Evolutionary conservation across 2,329 filamentous ascomycete genomes (phyloP).

Genomic region (Paecilomyces sp.): DNA sequence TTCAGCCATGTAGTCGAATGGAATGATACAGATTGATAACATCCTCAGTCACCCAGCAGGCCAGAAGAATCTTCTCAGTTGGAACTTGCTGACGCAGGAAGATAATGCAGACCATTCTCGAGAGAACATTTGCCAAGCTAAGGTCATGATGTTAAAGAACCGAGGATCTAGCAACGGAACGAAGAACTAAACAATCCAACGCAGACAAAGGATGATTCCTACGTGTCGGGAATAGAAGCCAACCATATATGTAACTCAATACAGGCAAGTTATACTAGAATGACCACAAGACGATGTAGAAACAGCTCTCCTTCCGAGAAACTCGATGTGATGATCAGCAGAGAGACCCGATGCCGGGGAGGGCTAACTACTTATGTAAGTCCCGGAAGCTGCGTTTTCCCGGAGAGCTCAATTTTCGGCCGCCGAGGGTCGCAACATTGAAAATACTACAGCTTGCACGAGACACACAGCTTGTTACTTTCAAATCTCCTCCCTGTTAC

Average conservation of each 20-base stretch:
- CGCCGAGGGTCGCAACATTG: neutral
- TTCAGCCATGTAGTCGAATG: neutral
- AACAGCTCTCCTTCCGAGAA: too few species aligned
- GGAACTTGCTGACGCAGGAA: neutral
- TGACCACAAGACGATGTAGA: too few species aligned
- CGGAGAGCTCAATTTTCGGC: conserved; percentile 2
- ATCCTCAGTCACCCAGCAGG: neutral
- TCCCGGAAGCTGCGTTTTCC: conserved; percentile 4
- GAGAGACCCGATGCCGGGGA: neutral
- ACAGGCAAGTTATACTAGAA: too few species aligned
- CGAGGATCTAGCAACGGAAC: neutral
- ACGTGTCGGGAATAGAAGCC: neutral
- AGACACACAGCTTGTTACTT: neutral
- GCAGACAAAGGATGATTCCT: neutral
- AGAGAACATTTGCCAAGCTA: neutral
- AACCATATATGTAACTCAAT: too few species aligned
- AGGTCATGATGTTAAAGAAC: neutral
- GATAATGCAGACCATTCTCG: neutral
- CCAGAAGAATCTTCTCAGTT: neutral
- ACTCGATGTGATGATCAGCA: neutral
- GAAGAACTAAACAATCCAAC: neutral
- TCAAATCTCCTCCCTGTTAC: conserved; percentile 2
- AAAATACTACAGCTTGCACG: neutral
- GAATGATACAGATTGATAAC: neutral
- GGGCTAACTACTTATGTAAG: conserved; percentile 5